These are phyloP conservation scores for Neurospora pannonica DNA, from an alignment of 495 filamentous ascomycete genomes.

Conservation along the genomic window DNA sequence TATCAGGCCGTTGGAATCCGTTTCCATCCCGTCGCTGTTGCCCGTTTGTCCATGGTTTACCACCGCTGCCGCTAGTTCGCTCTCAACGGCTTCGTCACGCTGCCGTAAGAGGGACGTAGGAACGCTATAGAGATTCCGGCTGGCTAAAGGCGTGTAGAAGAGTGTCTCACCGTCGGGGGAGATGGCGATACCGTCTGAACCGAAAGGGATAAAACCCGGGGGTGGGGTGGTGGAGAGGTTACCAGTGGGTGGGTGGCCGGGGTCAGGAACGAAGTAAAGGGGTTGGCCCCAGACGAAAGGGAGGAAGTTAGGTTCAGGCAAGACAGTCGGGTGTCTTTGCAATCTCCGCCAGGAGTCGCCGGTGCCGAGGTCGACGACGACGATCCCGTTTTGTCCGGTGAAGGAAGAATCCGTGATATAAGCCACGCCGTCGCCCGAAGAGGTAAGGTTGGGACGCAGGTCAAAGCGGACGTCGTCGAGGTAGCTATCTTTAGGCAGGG, in stretches of 20 bases:
- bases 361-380: background rate
- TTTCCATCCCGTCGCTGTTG: background rate
- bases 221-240: background rate
- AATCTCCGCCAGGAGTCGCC: background rate
- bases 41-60: background rate
- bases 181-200: background rate
- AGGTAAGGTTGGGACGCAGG: background rate
- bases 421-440: background rate
- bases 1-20: background rate
- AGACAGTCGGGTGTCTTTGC: background rate
- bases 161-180: background rate
- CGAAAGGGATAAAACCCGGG: background rate
- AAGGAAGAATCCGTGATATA: background rate
- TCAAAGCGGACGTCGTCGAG: background rate
- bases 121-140: background rate
- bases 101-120: background rate
- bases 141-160: background rate
- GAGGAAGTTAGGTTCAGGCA: background rate
- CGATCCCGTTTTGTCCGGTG: background rate
- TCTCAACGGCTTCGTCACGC: background rate
- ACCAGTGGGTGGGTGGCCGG: background rate
- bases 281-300: background rate
- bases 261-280: background rate
- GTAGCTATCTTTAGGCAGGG: background rate
- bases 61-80: background rate